These are phyloP conservation scores for Lasiosphaeris hirsuta DNA, from an alignment of 495 filamentous ascomycete genomes.

Conservation along the genomic window DNA sequence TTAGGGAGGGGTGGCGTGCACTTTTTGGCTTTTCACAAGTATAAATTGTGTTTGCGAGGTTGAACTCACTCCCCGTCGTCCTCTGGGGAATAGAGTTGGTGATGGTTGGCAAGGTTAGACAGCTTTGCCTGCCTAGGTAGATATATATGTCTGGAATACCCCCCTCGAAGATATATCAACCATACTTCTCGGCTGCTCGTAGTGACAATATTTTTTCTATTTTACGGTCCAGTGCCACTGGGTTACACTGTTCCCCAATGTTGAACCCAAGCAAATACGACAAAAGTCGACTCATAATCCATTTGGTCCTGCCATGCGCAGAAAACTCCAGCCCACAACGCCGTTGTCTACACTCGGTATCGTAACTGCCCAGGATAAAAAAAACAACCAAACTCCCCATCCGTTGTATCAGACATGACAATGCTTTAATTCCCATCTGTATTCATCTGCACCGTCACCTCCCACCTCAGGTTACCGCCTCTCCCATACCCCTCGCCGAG, in stretches of 20 bases:
- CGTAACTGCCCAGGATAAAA: background rate
- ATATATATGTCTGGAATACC: constrained; percentile 6
- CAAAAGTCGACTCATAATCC: no score
- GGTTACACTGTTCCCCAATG: background rate
- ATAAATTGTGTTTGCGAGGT: no score
- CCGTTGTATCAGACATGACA: constrained; percentile 7
- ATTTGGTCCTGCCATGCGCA: no score
- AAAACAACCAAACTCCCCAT: background rate
- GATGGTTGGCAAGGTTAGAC: background rate
- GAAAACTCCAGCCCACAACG: background rate
- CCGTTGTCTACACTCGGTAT: background rate
- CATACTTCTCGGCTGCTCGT: background rate
- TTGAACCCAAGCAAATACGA: no score
- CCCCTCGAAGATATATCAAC: constrained; percentile 5
- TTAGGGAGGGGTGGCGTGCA: no score
- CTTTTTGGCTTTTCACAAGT: no score
- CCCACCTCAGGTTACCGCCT: constrained; percentile 78
- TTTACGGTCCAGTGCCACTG: background rate
- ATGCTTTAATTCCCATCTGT: constrained; percentile 19
- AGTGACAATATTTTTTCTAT: background rate
- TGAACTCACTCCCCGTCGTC: background rate
- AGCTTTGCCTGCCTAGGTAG: background rate
- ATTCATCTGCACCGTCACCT: constrained; percentile 61
- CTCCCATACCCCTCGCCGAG: constrained; percentile 83
- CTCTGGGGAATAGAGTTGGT: background rate